Percentiles rank a stretch among this genome's conserved stretches.
These are phyloP conservation scores for Phytophthora pini DNA, from an alignment of 352 stramenopile species.

Conservation along the genomic window DNA sequence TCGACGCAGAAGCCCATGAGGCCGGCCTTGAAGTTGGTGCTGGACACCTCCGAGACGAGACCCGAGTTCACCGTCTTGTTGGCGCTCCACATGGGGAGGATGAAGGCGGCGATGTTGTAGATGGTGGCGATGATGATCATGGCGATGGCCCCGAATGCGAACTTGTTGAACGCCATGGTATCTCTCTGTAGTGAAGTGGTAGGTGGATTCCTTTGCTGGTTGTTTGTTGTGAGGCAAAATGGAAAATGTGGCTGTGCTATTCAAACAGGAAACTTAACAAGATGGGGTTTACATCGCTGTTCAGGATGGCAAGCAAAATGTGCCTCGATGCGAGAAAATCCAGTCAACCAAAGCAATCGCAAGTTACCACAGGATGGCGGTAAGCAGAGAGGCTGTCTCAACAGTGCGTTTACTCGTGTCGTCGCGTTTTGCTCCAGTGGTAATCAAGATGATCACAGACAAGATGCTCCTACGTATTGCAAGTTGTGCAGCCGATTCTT, in stretches of 20 bases:
- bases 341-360: slow-evolving; percentile 11
- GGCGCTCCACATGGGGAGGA: slow-evolving; percentile 25
- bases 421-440: background rate
- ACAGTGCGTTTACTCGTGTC: too few species aligned
- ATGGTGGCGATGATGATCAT: slow-evolving; percentile 25
- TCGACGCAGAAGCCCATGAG: slow-evolving; percentile 49
- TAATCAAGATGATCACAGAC: background rate
- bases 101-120: slow-evolving; percentile 25
- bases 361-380: slow-evolving; percentile 2
- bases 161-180: slow-evolving; percentile 23
- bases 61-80: too few species aligned
- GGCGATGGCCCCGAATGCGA: slow-evolving; percentile 22
- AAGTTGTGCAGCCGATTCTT: too few species aligned
- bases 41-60: slow-evolving; percentile 1
- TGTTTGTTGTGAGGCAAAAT: background rate
- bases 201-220: background rate
- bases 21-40: slow-evolving; percentile 26
- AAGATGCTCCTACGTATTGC: background rate
- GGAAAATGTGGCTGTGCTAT: background rate
- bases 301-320: background rate
- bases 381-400: slow-evolving; percentile 10
- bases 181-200: background rate
- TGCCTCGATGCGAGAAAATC: slow-evolving; percentile 8
- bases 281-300: background rate
- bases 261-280: background rate